Percentiles rank a stretch among this genome's conserved stretches.
These are phyloP conservation scores for Globisporangium uncinulatum DNA, from an alignment of 352 stramenopile species.

Conservation along the genomic window DNA sequence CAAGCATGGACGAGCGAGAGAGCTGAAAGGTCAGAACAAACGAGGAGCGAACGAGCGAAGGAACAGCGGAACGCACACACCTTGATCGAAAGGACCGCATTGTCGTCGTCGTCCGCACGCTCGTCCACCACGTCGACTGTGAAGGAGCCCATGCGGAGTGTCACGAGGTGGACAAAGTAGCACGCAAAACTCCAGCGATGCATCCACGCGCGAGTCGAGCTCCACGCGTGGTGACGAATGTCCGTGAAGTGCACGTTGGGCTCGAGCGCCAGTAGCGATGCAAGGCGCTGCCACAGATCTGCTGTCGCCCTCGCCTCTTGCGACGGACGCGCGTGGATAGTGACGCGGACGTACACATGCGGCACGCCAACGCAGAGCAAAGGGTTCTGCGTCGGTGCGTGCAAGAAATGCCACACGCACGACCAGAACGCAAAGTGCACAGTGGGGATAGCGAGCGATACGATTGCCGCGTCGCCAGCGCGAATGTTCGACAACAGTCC, in stretches of 20 bases:
- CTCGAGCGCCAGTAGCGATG: slow-evolving; percentile 14
- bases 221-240: slow-evolving; percentile 36
- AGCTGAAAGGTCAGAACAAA: too few species aligned
- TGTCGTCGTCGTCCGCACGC: neutral
- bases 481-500: slow-evolving; percentile 46
- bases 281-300: neutral
- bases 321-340: neutral
- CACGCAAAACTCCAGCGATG: slow-evolving; percentile 30
- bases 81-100: slow-evolving; percentile 10
- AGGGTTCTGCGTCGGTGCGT: slow-evolving; percentile 29
- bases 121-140: slow-evolving; percentile 28
- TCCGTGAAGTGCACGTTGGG: slow-evolving; percentile 21
- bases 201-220: slow-evolving; percentile 24
- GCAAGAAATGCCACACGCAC: slow-evolving; percentile 45
- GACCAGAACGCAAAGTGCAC: slow-evolving; percentile 55
- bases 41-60: neutral
- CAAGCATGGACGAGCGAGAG: slow-evolving; percentile 1
- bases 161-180: slow-evolving; percentile 27
- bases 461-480: slow-evolving; percentile 25
- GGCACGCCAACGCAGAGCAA: slow-evolving; percentile 37
- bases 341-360: slow-evolving; percentile 31
- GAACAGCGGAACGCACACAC: slow-evolving; percentile 6
- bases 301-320: neutral
- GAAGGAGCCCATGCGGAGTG: slow-evolving; percentile 23
- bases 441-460: slow-evolving; percentile 30